Conservation (phyloP, 768 basidiomycete genomes). For the Boletus tylopilopsis region DNA sequence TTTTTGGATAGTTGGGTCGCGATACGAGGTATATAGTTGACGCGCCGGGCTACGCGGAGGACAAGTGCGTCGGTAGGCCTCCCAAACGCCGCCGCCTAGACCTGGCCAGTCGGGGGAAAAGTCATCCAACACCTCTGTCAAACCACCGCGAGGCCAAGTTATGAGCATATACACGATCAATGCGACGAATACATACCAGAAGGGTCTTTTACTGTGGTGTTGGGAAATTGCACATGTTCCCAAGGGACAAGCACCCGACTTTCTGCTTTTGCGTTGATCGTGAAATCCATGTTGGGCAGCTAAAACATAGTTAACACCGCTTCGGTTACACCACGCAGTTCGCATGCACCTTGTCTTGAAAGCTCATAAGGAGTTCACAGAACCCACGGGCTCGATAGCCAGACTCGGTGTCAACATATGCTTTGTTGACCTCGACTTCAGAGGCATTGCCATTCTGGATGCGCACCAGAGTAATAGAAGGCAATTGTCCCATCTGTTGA, state of each 20-base stretch:
- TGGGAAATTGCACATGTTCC: conserved; percentile 76
- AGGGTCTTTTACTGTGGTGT: conserved; percentile 49
- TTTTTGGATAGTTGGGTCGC: conserved; percentile 39
- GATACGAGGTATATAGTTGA: conserved; percentile 75
- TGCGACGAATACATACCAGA: conserved; percentile 22
- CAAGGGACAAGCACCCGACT: conserved; percentile 91
- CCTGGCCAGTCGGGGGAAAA: conserved; percentile 83
- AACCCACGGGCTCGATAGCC: conserved; percentile 80
- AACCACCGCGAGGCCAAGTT: neutral
- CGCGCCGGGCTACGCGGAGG: conserved; percentile 74
- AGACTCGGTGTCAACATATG: conserved; percentile 60
- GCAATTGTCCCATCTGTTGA: conserved; percentile 65
- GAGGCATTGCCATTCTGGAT: conserved; percentile 59
- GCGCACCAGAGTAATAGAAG: conserved; percentile 86
- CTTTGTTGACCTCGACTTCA: conserved; percentile 53
- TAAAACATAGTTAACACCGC: conserved; percentile 24
- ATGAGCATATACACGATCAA: neutral
- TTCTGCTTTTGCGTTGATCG: conserved; percentile 92
- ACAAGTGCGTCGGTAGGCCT: conserved; percentile 91
- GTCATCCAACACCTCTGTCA: neutral
- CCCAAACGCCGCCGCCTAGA: conserved; percentile 85
- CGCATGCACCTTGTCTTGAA: conserved; percentile 54
- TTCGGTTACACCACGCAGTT: neutral
- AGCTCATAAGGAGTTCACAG: conserved; percentile 67
- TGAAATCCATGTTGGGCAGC: conserved; percentile 93